Percentiles rank a stretch among this genome's conserved stretches.
These are phyloP conservation scores for Agaricales sp. DNA, from an alignment of 1,284 basidiomycete genomes.

Conservation along the genomic window DNA sequence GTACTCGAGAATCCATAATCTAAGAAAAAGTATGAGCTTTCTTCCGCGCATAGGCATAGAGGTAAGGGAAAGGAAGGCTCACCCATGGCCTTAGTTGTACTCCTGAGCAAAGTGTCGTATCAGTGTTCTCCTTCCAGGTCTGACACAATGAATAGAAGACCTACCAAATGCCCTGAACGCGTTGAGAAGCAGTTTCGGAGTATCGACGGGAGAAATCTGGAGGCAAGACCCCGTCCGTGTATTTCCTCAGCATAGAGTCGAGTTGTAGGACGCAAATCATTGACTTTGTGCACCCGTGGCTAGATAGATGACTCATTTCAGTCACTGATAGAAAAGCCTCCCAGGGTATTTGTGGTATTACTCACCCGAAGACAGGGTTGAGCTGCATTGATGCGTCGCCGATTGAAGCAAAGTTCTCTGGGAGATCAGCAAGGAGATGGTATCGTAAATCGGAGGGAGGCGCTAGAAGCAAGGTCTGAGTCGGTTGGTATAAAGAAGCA, in stretches of 20 bases:
- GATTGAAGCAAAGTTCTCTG: background rate
- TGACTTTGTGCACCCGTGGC: background rate
- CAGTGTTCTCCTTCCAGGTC: background rate
- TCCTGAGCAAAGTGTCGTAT: background rate
- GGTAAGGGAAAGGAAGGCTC: background rate
- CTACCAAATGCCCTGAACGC: background rate
- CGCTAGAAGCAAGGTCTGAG: background rate
- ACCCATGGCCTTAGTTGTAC: background rate
- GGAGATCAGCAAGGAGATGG: background rate
- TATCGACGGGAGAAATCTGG: background rate
- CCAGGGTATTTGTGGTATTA: background rate
- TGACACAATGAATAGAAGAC: background rate
- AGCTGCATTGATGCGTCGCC: slow-evolving; percentile 1
- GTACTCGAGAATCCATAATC: slow-evolving; percentile 1
- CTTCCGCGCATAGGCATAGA: background rate
- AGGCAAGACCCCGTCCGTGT: background rate
- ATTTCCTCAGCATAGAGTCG: background rate
- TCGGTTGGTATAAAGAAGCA: background rate
- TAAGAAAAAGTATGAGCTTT: background rate
- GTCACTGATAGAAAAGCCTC: background rate
- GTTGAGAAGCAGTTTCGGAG: background rate
- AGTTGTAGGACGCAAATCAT: background rate
- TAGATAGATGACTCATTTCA: background rate
- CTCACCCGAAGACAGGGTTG: slow-evolving; percentile 1
- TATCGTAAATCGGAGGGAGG: background rate